Evolutionary conservation across 768 basidiomycete species (phyloP).

Genomic region (Leccinum olivaceopallidum): DNA sequence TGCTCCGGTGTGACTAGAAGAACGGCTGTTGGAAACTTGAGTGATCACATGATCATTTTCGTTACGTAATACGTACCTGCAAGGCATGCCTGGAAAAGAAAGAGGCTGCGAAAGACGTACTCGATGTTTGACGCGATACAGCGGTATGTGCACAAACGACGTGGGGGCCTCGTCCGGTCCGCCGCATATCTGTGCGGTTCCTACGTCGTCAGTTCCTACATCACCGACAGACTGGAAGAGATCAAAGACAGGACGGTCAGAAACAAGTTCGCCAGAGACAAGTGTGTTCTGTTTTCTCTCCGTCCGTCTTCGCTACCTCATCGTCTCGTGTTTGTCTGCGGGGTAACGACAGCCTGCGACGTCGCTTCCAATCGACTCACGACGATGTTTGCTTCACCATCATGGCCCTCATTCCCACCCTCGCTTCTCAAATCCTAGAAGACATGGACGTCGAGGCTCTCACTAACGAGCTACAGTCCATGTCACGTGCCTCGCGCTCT

Average conservation of each 20-base stretch:
- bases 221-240: constrained; percentile 62
- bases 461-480: constrained; percentile 54
- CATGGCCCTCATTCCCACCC: constrained; percentile 66
- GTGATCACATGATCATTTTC: background rate
- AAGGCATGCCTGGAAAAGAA: background rate
- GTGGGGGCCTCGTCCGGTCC: constrained; percentile 46
- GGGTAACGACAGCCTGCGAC: constrained; percentile 50
- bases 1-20: too few species aligned
- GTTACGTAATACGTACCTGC: constrained; percentile 10
- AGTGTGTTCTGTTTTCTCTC: constrained; percentile 31
- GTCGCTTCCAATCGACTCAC: constrained; percentile 74
- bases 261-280: constrained; percentile 62
- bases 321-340: constrained; percentile 6
- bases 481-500: constrained; percentile 37
- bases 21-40: too few species aligned
- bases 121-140: constrained; percentile 46
- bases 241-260: constrained; percentile 60
- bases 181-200: constrained; percentile 56
- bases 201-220: constrained; percentile 64
- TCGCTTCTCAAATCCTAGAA: constrained; percentile 62
- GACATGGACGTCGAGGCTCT: constrained; percentile 78
- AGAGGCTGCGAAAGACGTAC: background rate
- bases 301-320: background rate
- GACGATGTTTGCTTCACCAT: constrained; percentile 77
- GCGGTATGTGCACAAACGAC: constrained; percentile 51